phyloP scores from a whole-genome alignment of 2,329 filamentous ascomycete genomes.

The Calonectria pteridis region DNA sequence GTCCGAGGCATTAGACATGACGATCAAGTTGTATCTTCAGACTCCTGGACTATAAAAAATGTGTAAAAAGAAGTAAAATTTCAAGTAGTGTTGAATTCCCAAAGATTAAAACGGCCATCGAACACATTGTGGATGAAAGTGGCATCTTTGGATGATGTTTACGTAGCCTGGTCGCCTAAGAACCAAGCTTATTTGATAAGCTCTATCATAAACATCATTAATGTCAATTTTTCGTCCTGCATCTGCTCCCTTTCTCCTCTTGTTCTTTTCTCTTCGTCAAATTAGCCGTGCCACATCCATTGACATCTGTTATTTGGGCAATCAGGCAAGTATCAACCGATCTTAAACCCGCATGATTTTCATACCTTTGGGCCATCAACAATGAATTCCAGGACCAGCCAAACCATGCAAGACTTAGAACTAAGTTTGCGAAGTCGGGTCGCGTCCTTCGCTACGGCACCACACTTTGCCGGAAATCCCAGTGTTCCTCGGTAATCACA shows the following conservation, averaged over 20 bases:
- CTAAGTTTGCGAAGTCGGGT: neutral
- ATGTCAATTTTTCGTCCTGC: neutral
- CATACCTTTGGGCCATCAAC: neutral
- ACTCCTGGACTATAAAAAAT: neutral
- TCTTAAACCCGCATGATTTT: neutral
- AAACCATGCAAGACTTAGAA: neutral
- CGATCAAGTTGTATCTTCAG: neutral
- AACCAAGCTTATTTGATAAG: neutral
- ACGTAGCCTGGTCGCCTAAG: neutral
- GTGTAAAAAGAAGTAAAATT: neutral
- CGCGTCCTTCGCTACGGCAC: neutral
- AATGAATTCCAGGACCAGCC: neutral
- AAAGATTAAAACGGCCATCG: neutral
- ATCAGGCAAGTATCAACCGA: neutral
- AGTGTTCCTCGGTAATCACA: neutral
- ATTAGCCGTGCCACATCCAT: neutral
- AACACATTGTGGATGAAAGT: neutral
- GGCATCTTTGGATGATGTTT: too few species aligned
- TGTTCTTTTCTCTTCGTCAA: neutral
- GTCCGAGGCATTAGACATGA: neutral
- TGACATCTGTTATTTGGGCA: neutral
- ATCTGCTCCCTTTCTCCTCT: neutral
- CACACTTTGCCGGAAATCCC: neutral
- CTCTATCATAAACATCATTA: neutral
- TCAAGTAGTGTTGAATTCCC: neutral